phyloP scores from a whole-genome alignment of 2,329 filamentous ascomycete genomes.

The Ophiostoma novo-ulmi region DNA sequence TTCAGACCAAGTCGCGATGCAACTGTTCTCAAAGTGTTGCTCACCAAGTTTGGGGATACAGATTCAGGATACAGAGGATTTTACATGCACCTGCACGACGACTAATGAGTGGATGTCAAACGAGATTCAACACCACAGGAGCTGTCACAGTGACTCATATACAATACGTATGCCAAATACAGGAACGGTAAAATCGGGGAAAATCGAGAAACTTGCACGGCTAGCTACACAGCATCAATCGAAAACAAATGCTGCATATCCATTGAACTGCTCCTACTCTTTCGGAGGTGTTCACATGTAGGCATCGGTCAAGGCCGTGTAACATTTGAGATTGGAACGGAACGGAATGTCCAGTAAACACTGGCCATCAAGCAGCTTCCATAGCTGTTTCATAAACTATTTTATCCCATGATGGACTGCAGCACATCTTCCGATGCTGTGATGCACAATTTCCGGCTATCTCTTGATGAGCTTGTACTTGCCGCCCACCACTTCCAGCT shows the following conservation, averaged over 20 bases:
- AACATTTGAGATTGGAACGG: not conserved
- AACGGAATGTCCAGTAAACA: not conserved
- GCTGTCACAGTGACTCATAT: not conserved
- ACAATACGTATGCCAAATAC: not conserved
- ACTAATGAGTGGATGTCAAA: not conserved
- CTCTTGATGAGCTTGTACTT: conserved; percentile 64
- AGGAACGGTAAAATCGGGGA: not conserved
- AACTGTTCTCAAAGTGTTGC: not conserved
- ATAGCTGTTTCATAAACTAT: not conserved
- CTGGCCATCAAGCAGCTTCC: not conserved
- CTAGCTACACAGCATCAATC: not conserved
- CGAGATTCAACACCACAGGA: not conserved
- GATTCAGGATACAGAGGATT: not conserved
- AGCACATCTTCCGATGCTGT: not conserved
- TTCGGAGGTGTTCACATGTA: not conserved
- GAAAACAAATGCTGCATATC: not conserved
- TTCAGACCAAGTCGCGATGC: not conserved
- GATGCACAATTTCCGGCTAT: conserved; percentile 31
- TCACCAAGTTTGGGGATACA: not conserved
- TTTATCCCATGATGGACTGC: not conserved
- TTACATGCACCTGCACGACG: not conserved
- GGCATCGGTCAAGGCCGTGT: not conserved
- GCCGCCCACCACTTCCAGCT: conserved; percentile 63
- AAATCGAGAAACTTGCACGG: not conserved
- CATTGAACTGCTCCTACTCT: not conserved